Percentiles rank a stretch among this genome's conserved stretches.
Evolutionary conservation across 495 filamentous ascomycete genomes (phyloP).

Genomic region (Paragyromitra xinjiangensis): DNA sequence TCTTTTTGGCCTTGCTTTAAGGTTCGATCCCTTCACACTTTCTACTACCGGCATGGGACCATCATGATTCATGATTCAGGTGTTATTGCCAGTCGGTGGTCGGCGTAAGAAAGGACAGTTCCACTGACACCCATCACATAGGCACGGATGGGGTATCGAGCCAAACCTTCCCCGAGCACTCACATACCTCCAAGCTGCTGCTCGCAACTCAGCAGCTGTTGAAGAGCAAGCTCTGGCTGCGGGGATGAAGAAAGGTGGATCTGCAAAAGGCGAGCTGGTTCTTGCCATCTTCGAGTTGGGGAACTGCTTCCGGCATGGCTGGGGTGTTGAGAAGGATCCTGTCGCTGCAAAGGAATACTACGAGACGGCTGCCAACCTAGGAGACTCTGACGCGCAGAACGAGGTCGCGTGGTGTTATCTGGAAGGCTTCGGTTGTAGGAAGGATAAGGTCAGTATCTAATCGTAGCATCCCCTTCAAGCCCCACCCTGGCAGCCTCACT

Average conservation of each 20-base stretch:
- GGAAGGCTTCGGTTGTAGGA: conserved; percentile 92
- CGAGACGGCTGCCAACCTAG: conserved; percentile 94
- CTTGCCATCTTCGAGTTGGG: conserved; percentile 95
- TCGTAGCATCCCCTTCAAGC: conserved; percentile 8
- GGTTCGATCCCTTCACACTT: conserved; percentile 66
- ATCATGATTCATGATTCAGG: conserved; percentile 39
- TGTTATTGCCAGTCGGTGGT: conserved; percentile 15
- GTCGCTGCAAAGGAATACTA: conserved; percentile 93
- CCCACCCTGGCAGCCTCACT: conserved; percentile 8
- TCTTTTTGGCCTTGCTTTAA: conserved; percentile 89
- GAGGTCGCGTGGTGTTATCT: conserved; percentile 96
- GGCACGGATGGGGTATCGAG: conserved; percentile 92
- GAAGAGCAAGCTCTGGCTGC: conserved; percentile 83
- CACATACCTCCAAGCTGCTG: conserved; percentile 83
- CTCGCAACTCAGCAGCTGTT: conserved; percentile 86
- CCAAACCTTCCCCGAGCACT: conserved; percentile 77
- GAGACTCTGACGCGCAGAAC: conserved; percentile 97
- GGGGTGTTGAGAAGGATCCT: conserved; percentile 90
- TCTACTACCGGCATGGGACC: conserved; percentile 11
- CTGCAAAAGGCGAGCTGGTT: conserved; percentile 96
- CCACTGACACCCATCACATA: conserved; percentile 57
- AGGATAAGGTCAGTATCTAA: conserved; percentile 84
- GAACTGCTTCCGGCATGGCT: conserved; percentile 95
- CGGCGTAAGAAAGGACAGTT: not conserved
- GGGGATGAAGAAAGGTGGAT: conserved; percentile 89